Evolutionary conservation across 2,329 filamentous ascomycete species (phyloP), one percentile per base, ranked within the genome.

Genomic region (Beauveria varroae): DNA sequence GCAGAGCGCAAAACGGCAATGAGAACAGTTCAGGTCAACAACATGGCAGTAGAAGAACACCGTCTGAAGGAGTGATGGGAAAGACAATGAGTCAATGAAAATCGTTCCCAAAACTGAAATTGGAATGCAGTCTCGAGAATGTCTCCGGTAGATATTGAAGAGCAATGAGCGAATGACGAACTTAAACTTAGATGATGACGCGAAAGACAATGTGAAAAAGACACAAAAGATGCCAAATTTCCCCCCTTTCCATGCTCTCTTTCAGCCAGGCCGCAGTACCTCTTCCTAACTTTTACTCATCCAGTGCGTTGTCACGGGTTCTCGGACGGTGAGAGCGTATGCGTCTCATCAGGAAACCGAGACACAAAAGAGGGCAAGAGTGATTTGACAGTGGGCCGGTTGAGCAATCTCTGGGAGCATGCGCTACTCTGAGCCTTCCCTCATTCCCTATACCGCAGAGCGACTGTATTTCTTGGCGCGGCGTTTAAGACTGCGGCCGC

Each of bases 391-490:
- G 24, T 22, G n/a, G 24, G 18, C 26, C 55, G 40, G 43, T 57
- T 24, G 20, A 53, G 24, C 26, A 58, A 24, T 40, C 49, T 37
- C 37, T 20, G 26, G 8, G 7, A 28, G 57, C 40, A 24, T 40
- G 37, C 26, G 57, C 41, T 37, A 30, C 24, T 53, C 12, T 46
- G 37, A 14, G 41, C 44, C 20, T 22, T 51, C 46, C 22, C 34
- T 40, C 40, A 16, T 34, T 37, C 46, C 47, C 28, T 51, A 24
- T 10, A 51, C 37, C 40, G 14, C 40, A 34, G 24, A 10, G 47
- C 28, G 57, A 53, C 40, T 60, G 37, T 50, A 34, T 44, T 46
- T 34, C 57, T 53, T 60, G 57, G 57, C 57, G 49, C 57, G 40
- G 57, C 57, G 34, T 53, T 60, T 60, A 46, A 37, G 18, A 52